Base-by-base conservation (phyloP, 2,329 filamentous ascomycete species). In the Colletotrichum chlorophyti region DNA sequence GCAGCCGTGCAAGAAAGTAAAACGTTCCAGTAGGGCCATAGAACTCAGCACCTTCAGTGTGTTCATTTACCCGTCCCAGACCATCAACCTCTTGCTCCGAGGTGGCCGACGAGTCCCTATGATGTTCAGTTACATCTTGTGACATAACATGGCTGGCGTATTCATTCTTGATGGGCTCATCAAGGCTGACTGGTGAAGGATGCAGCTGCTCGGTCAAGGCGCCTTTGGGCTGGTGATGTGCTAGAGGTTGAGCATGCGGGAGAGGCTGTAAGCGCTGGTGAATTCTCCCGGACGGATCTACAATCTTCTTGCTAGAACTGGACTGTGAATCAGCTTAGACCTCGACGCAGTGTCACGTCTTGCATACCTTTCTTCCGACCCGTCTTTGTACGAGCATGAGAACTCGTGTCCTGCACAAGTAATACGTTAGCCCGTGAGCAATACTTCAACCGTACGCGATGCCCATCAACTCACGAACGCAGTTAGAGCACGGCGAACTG, bases 21-120 rank as follows among this genome's bases (percentile, higher is more conserved):
- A 62, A 62, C 1, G 60, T 62, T 4, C 60, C 60, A 1, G 60
- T 62, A 14, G 60, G 55, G 12, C 60, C 60, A 29, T 62, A 62
- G 24, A 62, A 62, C 34, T 62, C 60, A 10, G 57, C 55, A 2
- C 60, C 60, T 23, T 62, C 60, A 17, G 60, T 62, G 43, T 62
- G 55, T 14, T 59, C 54, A 10, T 62, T 62, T 2, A 62, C 51
- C 45, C 48, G 43, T 4, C 55, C 60, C 7, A 62, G 57, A 7
- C 60, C 60, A 24, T 60, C 57, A 3, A 60, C 51, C n/a, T 60
- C 57, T 7, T 60, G 57, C 12, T 60, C 57, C 3, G 57, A 57
- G 6, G 51, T 55, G 17, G 29, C 10, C 8, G 57, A 55, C 5
- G 43, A 60, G 5, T 24, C 51, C 4, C 52, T 24, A 2, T 57